Evolutionary conservation across 2,329 filamentous ascomycete genomes (phyloP).

Genomic region (Chaetomium strumarium): DNA sequence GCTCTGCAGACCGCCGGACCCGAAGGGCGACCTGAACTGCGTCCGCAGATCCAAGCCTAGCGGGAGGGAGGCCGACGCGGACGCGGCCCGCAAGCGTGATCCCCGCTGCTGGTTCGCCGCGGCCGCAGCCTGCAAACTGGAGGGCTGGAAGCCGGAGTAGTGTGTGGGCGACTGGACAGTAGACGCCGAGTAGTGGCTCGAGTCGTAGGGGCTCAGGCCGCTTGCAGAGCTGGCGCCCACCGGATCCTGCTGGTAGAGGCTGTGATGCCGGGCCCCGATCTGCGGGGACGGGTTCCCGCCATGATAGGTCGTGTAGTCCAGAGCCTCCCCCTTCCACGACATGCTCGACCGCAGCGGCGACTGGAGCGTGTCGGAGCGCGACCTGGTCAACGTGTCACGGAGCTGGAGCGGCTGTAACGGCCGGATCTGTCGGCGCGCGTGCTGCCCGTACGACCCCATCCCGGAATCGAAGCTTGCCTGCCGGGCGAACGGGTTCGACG

Average conservation of each 20-base stretch:
- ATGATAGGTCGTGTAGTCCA: constrained; percentile 52
- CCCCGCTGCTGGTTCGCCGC: constrained; percentile 35
- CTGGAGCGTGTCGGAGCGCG: constrained; percentile 52
- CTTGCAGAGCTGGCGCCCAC: constrained; percentile 35
- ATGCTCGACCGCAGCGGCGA: constrained; percentile 55
- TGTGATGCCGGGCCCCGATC: constrained; percentile 41
- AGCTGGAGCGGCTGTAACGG: constrained; percentile 54
- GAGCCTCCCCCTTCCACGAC: constrained; percentile 57
- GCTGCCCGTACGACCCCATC: constrained; percentile 41
- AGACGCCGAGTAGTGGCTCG: constrained; percentile 44
- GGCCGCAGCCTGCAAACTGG: constrained; percentile 33
- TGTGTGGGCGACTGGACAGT: constrained; percentile 45
- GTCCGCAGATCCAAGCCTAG: constrained; percentile 41
- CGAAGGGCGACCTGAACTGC: constrained; percentile 37
- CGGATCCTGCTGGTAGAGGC: constrained; percentile 46
- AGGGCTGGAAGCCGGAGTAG: constrained; percentile 40
- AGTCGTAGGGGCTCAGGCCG: constrained; percentile 44
- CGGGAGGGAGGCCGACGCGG: constrained; percentile 43
- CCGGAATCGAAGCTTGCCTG: constrained; percentile 42
- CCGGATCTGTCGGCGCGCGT: constrained; percentile 41
- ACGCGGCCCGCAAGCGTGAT: constrained; percentile 46
- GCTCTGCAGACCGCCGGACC: constrained; percentile 26
- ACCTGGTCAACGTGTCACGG: constrained; percentile 50
- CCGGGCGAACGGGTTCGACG: constrained; percentile 48
- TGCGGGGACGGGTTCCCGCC: constrained; percentile 41